phyloP scores from a whole-genome alignment of 805 yeast species.

The Kuraishia capsulata region DNA sequence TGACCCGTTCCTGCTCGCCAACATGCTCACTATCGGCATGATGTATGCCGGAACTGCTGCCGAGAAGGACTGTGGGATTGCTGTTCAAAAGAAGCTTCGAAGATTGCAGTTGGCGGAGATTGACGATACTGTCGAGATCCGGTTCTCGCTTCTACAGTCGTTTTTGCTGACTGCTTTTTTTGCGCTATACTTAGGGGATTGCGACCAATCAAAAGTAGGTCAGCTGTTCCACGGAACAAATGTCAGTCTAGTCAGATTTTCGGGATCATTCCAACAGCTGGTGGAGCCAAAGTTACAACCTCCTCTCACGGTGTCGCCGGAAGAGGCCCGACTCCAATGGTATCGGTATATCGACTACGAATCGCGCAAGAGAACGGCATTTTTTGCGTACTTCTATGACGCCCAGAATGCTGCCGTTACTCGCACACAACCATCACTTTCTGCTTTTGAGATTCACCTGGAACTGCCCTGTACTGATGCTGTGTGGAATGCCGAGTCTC shows the following conservation, averaged over 20 bases:
- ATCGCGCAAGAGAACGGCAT: slow-evolving; percentile 30
- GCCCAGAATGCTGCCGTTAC: slow-evolving; percentile 28
- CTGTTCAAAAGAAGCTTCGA: slow-evolving; percentile 13
- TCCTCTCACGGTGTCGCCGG: neutral
- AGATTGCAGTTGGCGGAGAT: slow-evolving; percentile 7
- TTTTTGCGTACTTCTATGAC: slow-evolving; percentile 31
- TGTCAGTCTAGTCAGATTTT: slow-evolving; percentile 12
- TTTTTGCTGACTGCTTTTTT: slow-evolving; percentile 16
- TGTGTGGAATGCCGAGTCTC: slow-evolving; percentile 28
- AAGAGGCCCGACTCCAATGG: slow-evolving; percentile 22
- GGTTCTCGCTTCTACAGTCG: slow-evolving; percentile 15
- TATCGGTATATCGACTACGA: slow-evolving; percentile 36
- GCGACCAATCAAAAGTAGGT: slow-evolving; percentile 8
- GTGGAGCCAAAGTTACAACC: slow-evolving; percentile 7
- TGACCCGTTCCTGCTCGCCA: slow-evolving; percentile 10
- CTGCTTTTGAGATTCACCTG: slow-evolving; percentile 32
- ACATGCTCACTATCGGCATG: slow-evolving; percentile 14
- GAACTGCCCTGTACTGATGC: slow-evolving; percentile 37
- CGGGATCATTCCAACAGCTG: slow-evolving; percentile 6
- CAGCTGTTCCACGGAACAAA: slow-evolving; percentile 14
- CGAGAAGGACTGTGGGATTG: slow-evolving; percentile 8
- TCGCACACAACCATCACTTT: slow-evolving; percentile 21
- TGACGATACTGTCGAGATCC: slow-evolving; percentile 7
- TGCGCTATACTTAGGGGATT: slow-evolving; percentile 15
- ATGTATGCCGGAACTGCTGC: slow-evolving; percentile 8